Evolutionary conservation across 169 alveolate genomes (phyloP).

Genomic region (Plasmodium gonderi): DNA sequence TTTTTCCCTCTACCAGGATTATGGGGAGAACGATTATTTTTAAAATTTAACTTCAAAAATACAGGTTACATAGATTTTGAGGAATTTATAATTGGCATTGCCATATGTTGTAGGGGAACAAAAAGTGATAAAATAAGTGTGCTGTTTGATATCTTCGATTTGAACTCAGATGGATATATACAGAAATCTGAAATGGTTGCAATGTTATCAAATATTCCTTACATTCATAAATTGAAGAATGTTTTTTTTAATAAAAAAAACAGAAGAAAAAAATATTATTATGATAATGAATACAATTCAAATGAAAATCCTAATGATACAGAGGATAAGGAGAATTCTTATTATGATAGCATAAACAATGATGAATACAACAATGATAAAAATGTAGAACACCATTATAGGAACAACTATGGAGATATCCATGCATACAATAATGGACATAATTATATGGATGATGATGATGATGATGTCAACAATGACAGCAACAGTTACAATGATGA

Average conservation of each 20-base stretch:
- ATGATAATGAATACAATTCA: constrained; percentile 2
- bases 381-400: background rate
- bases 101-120: constrained; percentile 91
- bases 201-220: constrained; percentile 90
- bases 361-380: background rate
- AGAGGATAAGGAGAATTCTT: background rate
- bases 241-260: constrained; percentile 58
- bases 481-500: constrained; percentile 1
- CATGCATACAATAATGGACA: background rate
- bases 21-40: constrained; percentile 91
- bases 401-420: background rate
- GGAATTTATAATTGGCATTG: constrained; percentile 87
- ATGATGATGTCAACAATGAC: background rate
- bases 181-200: constrained; percentile 89
- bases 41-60: constrained; percentile 83
- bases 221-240: constrained; percentile 78
- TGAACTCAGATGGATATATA: constrained; percentile 85
- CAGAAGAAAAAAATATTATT: background rate
- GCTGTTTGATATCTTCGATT: constrained; percentile 88
- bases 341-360: background rate
- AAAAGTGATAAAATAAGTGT: constrained; percentile 86
- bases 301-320: constrained; percentile 4
- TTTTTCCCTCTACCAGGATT: constrained; percentile 90
- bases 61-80: constrained; percentile 86
- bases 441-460: constrained; percentile 2